Evolutionary conservation across 108 stramenopile species (phyloP), one percentile per base, ranked within the genome.

Genomic region (Aureococcus anophagefferens): DNA sequence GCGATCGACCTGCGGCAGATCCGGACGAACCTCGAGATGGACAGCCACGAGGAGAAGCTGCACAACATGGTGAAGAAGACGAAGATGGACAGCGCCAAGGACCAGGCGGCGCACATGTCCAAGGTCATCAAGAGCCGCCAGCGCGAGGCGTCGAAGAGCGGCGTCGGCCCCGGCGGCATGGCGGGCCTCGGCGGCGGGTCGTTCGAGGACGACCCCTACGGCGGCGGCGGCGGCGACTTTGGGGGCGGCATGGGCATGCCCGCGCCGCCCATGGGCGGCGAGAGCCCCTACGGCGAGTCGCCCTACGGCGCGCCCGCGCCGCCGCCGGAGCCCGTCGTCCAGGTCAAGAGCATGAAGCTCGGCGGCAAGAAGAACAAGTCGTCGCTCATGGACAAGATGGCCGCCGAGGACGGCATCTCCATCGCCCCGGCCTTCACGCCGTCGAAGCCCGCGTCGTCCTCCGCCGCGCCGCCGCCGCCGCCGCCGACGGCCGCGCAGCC

Each of bases 11-110:
- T 98, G 46, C 84, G 85, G 69, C 73, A 88, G 46, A 94, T 97
- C 69, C 82, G 90, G 65, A 90, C 91, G 32, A 97, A 98, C 82
- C 77, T 98, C 75, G 87, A 93, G 70, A 99, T 99, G 98, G 96
- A 99, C 84, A 88, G 86, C 73, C 97, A 97, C 80, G 96, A 97
- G 80, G 99, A 98, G 83, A 91, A 94, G 77, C 93, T 98, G 46
- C 83, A 85, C 72, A 82, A 85, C 46, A 93, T 96, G 78, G 89
- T 98, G 71, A 86, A 93, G 78, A 78, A 93, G 80, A 78, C 85
- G 76, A 93, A 93, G 84, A 85, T 92, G 81, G 91, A 89, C 31
- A 84, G 85, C 70, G 96, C 96, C 59, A 87, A 79, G 75, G 89
- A 87, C 66, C 89, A 93, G 83, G 92, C 92, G 82, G 82, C 83